Evolutionary conservation across 2,329 filamentous ascomycete species (phyloP), one percentile per base, ranked within the genome.

Genomic region (Helicocarpus griseus): DNA sequence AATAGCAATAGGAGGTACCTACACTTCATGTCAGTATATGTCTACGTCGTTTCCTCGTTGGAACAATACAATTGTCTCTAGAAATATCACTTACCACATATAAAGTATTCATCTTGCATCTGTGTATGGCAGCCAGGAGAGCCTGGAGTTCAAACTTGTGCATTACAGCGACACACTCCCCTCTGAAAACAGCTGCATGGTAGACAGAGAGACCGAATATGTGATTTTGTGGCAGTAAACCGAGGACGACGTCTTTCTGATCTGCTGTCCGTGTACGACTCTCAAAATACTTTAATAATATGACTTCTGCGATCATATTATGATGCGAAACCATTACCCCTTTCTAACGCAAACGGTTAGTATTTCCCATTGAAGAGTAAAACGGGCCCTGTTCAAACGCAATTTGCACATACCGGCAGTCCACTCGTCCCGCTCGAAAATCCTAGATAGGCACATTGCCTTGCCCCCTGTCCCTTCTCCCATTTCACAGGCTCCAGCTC

Each of bases 341-440:
- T 81, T 86, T 86, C 77, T 83, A 50, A 1, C 28, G 5, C 19
- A 33, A 35, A 8, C 5, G 11, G 22, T 39, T 28, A 21, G 21
- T 6, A 29, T 29, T 41, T 4, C 26, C 8, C 2, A 4, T 44
- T 17, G 11, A 17, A 22, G 11, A n/a, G 19, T 14, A 26, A 33
- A 47, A n/a, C 19, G 9, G 8, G n/a, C 11, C 22, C 21, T n/a
- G 13, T n/a, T 22, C 7, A 35, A 13, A 13, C 41, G 40, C n/a
- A 48, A 13, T 39, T 7, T 24, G 24, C 21, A 61, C 73, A 60
- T 69, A 82, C 81, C 14, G 85, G 85, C 19, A 87, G 68, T 4
- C 85, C 85, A 13, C 83, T 87, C 0, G 85, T 89, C 17, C 85
- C 85, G 59, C 81, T 85, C 0, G 82, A 86, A 62, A 85, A 87